Evolutionary conservation across 345 rosid genomes (phyloP).

Genomic region (Pugionium dolabratum): DNA sequence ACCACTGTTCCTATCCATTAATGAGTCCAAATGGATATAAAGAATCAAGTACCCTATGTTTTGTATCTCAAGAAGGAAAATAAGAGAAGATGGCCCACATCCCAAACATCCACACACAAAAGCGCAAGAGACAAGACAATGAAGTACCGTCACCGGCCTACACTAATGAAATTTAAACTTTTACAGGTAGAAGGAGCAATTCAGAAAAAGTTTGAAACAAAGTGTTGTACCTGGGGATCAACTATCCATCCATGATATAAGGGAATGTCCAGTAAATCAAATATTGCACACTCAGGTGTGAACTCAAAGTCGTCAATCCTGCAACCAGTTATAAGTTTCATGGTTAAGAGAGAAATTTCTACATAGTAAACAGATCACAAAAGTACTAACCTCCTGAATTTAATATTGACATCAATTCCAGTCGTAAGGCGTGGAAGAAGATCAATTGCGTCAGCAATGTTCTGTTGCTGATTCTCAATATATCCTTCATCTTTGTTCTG

Average conservation of each 20-base stretch:
- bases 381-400: conserved; percentile 73
- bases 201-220: background rate
- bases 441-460: conserved; percentile 95
- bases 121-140: background rate
- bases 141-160: background rate
- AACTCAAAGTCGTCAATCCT: conserved; percentile 98
- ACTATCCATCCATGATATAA: conserved; percentile 98
- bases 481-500: conserved; percentile 90
- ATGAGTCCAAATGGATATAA: conserved; percentile 18
- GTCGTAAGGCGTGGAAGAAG: conserved; percentile 88
- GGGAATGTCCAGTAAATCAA: conserved; percentile 96
- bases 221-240: conserved; percentile 79
- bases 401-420: conserved; percentile 96
- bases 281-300: conserved; percentile 94
- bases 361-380: conserved; percentile 11
- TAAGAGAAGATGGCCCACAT: conserved; percentile 20
- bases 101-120: conserved; percentile 19
- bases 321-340: conserved; percentile 39
- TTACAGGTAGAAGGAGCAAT: background rate
- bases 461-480: conserved; percentile 93
- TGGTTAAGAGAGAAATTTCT: background rate
- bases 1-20: conserved; percentile 26
- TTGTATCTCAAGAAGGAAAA: conserved; percentile 26
- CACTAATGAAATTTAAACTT: background rate
- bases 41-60: conserved; percentile 1